Evolutionary conservation across 2,329 filamentous ascomycete genomes (phyloP).

Genomic region (Rutstroemia sp.): DNA sequence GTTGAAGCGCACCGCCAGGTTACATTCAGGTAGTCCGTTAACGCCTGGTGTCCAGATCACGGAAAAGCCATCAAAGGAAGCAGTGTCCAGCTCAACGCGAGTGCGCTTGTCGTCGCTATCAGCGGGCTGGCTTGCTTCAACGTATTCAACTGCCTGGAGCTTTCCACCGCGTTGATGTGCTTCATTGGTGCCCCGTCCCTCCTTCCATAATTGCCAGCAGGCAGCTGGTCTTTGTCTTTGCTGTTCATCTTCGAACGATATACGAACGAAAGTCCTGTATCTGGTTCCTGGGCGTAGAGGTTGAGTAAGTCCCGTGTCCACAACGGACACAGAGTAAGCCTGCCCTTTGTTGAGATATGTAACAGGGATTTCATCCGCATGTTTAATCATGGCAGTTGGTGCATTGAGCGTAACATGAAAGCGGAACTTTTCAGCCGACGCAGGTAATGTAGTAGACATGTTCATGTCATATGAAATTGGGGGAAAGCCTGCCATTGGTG

Average conservation of each 20-base stretch:
- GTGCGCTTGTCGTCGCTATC: slow-evolving; percentile 60
- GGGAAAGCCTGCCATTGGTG: slow-evolving; percentile 52
- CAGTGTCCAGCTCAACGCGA: slow-evolving; percentile 62
- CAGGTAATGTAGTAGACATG: slow-evolving; percentile 40
- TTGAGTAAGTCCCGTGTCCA: slow-evolving; percentile 63
- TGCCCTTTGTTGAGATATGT: slow-evolving; percentile 98
- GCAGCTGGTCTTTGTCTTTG: slow-evolving; percentile 75
- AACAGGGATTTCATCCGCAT: slow-evolving; percentile 85
- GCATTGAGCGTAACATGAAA: slow-evolving; percentile 88
- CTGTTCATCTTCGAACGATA: slow-evolving; percentile 95
- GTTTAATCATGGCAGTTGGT: slow-evolving; percentile 92
- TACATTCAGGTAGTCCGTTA: slow-evolving; percentile 66
- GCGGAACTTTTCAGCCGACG: slow-evolving; percentile 67
- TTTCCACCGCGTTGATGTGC: slow-evolving; percentile 89
- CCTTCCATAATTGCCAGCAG: slow-evolving; percentile 93
- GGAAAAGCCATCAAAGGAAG: slow-evolving; percentile 90
- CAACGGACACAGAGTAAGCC: slow-evolving; percentile 78
- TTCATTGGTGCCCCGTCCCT: slow-evolving; percentile 90
- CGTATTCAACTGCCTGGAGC: slow-evolving; percentile 89
- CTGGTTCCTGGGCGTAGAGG: slow-evolving; percentile 53
- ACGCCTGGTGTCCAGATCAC: slow-evolving; percentile 77
- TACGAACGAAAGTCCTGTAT: slow-evolving; percentile 87
- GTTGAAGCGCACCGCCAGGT: slow-evolving; percentile 90
- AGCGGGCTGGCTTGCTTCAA: slow-evolving; percentile 55
- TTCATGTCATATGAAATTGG: slow-evolving; percentile 40